Base-by-base conservation (phyloP, 1,284 basidiomycete species). In the Vanrija humicola region DNA sequence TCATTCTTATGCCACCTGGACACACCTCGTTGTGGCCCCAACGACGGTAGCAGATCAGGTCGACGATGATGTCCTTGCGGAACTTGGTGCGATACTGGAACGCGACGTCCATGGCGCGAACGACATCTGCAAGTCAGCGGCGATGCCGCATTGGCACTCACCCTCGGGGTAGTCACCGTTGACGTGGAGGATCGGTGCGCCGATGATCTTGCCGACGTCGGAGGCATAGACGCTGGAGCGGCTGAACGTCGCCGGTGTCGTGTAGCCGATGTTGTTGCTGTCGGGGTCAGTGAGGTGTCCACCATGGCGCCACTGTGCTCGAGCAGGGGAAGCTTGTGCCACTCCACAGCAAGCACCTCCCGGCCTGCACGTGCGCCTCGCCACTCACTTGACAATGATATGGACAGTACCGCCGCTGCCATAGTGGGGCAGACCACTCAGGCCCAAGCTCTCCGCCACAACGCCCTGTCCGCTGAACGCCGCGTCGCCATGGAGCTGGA, bases 131-230 rank as follows among this genome's bases (percentile, higher is more conserved):
- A 16, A 58, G 54, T 54, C 46, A 55, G 55, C 45, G 8, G 68
- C 64, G 4, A 56, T 61, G 26, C 56, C 66, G 48, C 53, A 65
- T 18, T 6, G 28, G 3, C 64, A 23, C 67, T 54, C 66, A 88
- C 84, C 90, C 82, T 96, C 92, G 0, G 89, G 89, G 70, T 88
- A 78, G 69, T 95, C 90, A 6, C 91, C 91, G 64, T 94, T 94
- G 59, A 93, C 90, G 62, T 94, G 90, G n/a, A 94, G 72, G 15
- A 94, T 84, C 0, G 90, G 91, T 0, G 88, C 86, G 56, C 88
- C 88, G 65, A 93, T 87, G 83, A 89, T 89, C 76, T 94, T 94
- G 5, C 87, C 89, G 34, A 91, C 80, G 69, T 94, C 91, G 1
- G 90, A 91, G 59, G 89, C 90, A 68, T 95, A 95, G 34, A 89